Base-by-base conservation (phyloP, 2,329 filamentous ascomycete species). In the Sarocladiaceae sp. region DNA sequence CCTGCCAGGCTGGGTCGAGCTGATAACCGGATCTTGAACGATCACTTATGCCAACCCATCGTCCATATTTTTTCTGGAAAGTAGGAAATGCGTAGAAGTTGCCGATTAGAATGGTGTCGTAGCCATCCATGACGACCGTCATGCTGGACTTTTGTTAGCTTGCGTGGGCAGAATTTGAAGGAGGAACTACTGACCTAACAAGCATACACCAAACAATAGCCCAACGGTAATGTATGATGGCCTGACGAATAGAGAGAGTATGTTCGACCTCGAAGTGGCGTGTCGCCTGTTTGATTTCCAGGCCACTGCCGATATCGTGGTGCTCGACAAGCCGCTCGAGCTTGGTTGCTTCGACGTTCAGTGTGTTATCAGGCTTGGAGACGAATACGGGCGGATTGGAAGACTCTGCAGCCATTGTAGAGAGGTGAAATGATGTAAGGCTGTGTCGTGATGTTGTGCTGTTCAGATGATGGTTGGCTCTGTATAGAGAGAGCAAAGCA, bases 1-100 rank as follows among this genome's bases (percentile, higher is more conserved):
- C 67, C 57, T 78, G 74, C 77, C 77, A 79, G 3, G 67, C 56
- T 0, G 72, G 68, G 1, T 69, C 62, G 37, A 79, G 62, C 54
- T 75, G 50, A 22, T 52, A 52, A 13, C 39, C 39, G 12, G 28
- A 78, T 62, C 55, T 74, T 58, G 39, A 58, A 57, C n/a, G 54
- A 54, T 58, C 58, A 23, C 53, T 13, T 3, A 44, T 39, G 29
- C 59, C 60, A 17, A 60, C 46, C 17, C 54, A 57, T 40, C 59
- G 56, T 15, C 62, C 62, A 25, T 60, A 66, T 25, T 57, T 63
- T 20, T 57, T 55, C 5, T 56, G 48, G 52, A 66, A 67, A 15
- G 59, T 51, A 5, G 62, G 62, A 48, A 62, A 62, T 10, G 57
- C 59, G 44, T 57, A 62, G 51, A 62, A 61, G 50, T 59, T 61